Conservation (phyloP, 140 eudicot genomes). For the Cichorium intybus region DNA sequence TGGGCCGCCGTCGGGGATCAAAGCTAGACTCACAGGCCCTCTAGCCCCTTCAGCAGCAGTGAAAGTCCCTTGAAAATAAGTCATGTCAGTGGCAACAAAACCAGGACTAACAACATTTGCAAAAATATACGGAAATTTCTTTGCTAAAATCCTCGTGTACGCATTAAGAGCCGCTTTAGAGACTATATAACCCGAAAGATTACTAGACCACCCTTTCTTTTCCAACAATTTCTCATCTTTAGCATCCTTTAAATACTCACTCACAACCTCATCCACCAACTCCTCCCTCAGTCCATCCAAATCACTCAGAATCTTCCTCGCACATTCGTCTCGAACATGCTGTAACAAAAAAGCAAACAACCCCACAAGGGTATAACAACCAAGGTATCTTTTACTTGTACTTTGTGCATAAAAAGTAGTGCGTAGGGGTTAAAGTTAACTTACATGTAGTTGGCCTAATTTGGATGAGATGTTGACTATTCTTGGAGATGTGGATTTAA, state of each 20-base stretch:
- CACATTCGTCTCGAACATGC: conserved; percentile 25
- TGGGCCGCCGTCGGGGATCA: conserved; percentile 31
- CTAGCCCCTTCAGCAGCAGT: conserved; percentile 34
- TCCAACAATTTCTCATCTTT: conserved; percentile 22
- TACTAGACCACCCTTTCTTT: conserved; percentile 33
- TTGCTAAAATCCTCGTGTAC: conserved; percentile 27
- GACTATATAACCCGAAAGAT: conserved; percentile 33
- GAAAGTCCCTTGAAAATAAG: conserved; percentile 11
- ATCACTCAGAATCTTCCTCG: conserved; percentile 21
- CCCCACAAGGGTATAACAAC: not conserved
- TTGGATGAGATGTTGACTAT: conserved; percentile 27
- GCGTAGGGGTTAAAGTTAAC: not conserved
- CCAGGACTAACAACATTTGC: conserved; percentile 30
- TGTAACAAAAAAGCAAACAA: not conserved
- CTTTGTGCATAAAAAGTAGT: not conserved
- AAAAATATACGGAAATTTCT: conserved; percentile 12
- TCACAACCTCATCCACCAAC: conserved; percentile 20
- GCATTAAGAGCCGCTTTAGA: conserved; percentile 35
- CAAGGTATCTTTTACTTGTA: not conserved
- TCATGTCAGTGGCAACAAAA: conserved; percentile 26
- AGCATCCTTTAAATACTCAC: conserved; percentile 23
- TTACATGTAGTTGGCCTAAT: conserved; percentile 18
- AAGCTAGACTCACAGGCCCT: conserved; percentile 26
- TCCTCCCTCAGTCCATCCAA: conserved; percentile 24
- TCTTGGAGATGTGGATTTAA: conserved; percentile 23